phyloP scores from a whole-genome alignment of 139 green algal genomes.

The Zygnema circumcarinatum region DNA sequence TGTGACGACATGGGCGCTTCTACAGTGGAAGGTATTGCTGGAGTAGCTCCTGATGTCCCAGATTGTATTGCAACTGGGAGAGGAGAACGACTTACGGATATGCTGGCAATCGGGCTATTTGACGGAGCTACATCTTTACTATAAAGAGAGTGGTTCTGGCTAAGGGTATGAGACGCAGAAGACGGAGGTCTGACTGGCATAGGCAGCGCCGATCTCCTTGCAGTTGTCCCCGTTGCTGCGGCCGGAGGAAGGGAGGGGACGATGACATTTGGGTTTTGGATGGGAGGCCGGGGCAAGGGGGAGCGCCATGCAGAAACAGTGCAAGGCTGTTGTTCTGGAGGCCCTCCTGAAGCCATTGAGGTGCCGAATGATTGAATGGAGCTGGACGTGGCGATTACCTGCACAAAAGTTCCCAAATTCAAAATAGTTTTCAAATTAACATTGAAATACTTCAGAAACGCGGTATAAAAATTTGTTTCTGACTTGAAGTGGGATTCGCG shows the following conservation, averaged over 20 bases:
- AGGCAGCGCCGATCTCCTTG: neutral
- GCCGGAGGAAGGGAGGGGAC: neutral
- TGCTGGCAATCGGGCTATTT: neutral
- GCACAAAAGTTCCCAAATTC: too few relatives aligned
- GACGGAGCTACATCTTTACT: neutral
- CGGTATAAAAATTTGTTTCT: too few relatives aligned
- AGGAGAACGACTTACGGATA: neutral
- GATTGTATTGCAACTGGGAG: neutral
- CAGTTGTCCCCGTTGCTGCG: neutral
- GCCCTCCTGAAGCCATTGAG: neutral
- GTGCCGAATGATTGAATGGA: neutral
- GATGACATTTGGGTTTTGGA: neutral
- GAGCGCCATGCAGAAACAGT: neutral
- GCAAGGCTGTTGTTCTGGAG: neutral
- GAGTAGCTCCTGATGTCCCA: neutral
- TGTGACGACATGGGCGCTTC: too few relatives aligned
- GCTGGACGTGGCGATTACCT: too few relatives aligned
- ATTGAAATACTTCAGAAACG: too few relatives aligned
- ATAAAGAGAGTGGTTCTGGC: neutral
- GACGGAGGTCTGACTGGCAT: neutral
- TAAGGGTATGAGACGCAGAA: neutral
- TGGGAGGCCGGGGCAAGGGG: neutral
- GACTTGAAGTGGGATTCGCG: too few relatives aligned
- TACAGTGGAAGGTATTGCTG: neutral
- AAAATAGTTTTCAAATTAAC: too few relatives aligned